phyloP scores from a whole-genome alignment of 2,329 filamentous ascomycete species.

The Beauveria sp. region DNA sequence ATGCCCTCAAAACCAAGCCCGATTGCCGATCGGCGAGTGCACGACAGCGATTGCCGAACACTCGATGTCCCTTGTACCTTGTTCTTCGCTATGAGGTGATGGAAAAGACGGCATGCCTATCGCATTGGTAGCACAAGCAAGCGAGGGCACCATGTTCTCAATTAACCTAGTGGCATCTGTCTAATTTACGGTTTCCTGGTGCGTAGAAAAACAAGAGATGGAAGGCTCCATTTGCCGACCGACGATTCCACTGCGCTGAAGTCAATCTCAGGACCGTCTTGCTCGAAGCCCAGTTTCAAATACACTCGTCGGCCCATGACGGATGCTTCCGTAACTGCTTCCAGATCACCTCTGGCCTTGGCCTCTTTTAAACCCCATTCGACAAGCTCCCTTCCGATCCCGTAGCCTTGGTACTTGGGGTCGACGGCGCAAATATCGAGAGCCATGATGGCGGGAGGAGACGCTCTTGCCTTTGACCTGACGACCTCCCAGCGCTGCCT shows the following conservation, averaged over 20 bases:
- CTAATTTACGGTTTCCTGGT: constrained; percentile 18
- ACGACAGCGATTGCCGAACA: too few species aligned
- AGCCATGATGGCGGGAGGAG: constrained; percentile 38
- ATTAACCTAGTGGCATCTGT: too few species aligned
- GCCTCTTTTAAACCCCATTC: constrained; percentile 40
- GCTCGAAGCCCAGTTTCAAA: constrained; percentile 35
- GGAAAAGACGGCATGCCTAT: constrained; percentile 14
- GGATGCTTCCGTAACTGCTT: constrained; percentile 39
- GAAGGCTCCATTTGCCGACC: constrained; percentile 27
- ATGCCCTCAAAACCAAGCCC: too few species aligned
- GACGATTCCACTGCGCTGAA: constrained; percentile 33
- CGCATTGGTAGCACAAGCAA: too few species aligned
- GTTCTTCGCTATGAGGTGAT: too few species aligned
- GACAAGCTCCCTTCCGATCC: constrained; percentile 37
- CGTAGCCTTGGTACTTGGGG: constrained; percentile 43
- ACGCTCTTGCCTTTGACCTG: constrained; percentile 28
- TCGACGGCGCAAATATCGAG: constrained; percentile 46
- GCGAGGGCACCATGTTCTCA: too few species aligned
- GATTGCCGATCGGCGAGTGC: too few species aligned
- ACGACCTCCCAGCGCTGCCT: constrained; percentile 34
- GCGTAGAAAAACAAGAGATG: constrained; percentile 41
- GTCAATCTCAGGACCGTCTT: constrained; percentile 32
- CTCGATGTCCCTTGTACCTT: too few species aligned
- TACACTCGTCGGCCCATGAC: constrained; percentile 41
- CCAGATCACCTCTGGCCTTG: constrained; percentile 29